These are phyloP conservation scores for Aquilaria malaccensis DNA, from an alignment of 345 rosid species.

Conservation along the genomic window DNA sequence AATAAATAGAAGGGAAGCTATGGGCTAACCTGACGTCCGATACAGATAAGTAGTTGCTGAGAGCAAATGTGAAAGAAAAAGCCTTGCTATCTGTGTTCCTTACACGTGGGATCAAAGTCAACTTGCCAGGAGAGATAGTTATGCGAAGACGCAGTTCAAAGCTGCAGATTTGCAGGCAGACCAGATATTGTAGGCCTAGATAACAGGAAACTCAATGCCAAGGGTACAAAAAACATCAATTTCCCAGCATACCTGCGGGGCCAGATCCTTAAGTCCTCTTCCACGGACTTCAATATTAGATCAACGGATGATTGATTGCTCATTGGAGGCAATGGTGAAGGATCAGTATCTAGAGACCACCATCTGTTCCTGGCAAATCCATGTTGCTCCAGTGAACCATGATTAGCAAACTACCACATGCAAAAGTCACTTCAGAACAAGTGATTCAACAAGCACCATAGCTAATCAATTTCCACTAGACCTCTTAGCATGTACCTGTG, in stretches of 20 bases:
- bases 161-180: conserved; percentile 36
- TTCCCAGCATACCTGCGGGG: conserved; percentile 55
- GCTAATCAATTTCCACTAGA: neutral
- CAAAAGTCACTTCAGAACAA: conserved; percentile 14
- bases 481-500: conserved; percentile 56
- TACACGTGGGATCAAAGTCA: conserved; percentile 87
- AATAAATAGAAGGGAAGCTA: neutral
- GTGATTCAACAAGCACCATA: conserved; percentile 1
- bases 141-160: conserved; percentile 86
- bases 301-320: conserved; percentile 69
- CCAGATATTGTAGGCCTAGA: no score
- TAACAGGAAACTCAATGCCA: neutral
- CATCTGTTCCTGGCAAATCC: conserved; percentile 82
- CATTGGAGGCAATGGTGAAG: conserved; percentile 77
- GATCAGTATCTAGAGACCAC: conserved; percentile 74
- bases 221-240: conserved; percentile 7
- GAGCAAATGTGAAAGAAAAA: conserved; percentile 71
- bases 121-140: conserved; percentile 68
- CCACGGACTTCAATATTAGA: conserved; percentile 66
- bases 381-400: conserved; percentile 73
- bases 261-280: conserved; percentile 80
- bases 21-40: conserved; percentile 80
- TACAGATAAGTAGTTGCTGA: conserved; percentile 70
- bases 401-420: conserved; percentile 61
- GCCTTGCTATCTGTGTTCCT: conserved; percentile 78